Base-by-base conservation (phyloP, 306 rosid genomes). In the Quercus mongolica region DNA sequence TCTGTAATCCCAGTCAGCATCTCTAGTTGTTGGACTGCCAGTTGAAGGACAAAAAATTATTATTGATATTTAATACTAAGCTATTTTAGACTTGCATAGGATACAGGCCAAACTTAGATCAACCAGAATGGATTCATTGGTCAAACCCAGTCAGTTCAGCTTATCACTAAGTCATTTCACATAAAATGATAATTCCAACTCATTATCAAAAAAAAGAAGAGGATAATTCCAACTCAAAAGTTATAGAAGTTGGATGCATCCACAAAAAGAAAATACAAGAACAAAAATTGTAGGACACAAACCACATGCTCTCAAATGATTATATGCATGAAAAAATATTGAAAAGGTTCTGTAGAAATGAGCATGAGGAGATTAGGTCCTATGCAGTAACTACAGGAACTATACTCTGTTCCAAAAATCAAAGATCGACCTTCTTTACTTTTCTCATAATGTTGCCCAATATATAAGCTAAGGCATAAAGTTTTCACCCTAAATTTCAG, bases 1-100 rank as follows among this genome's bases (percentile, higher is more conserved):
- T 83, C 97, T 87, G 80, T 91, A 94, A 84, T 94, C 98, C 97
- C 98, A 94, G 9, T 89, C 92, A 21, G 81, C 85, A 35, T 79
- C 82, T 81, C 87, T 85, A 69, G 68, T 79, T 56, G 87, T 80
- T 52, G 75, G 70, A 69, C 77, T 80, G 90, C 84, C 93, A 83
- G 49, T 82, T 75, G 80, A 71, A 74, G 59, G 49, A 57, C 75
- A 80, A 56, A 69, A 77, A 54, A 67, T 19, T 52, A 49, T 14
- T 35, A 63, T 28, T 30, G 11, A 63, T 63, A 63, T 17, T 14
- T 14, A 28, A 30, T 2, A 30, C 41, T 1, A 14, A 23, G 17
- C 6, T 63, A 30, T 13, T 28, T 63, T 63, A 63, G 69, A 63
- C 69, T 26, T 63, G 41, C 69, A 12, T 14, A 26, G 69, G 6